phyloP scores from a whole-genome alignment of 2,329 filamentous ascomycete genomes.

The Septoria linicola region DNA sequence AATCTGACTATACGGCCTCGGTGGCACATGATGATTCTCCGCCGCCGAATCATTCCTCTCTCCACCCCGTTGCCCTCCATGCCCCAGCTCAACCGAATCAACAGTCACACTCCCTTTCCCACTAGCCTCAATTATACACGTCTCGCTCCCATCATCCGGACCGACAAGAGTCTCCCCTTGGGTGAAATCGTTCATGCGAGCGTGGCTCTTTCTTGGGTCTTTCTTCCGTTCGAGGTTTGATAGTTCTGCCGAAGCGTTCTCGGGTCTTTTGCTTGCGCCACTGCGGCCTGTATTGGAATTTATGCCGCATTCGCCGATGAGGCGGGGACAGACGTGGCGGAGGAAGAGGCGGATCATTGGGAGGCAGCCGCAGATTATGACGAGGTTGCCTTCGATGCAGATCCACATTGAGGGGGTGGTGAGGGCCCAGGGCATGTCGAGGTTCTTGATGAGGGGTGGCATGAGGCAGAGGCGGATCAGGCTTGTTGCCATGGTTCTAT shows the following conservation, averaged over 20 bases:
- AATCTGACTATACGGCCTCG: slow-evolving; percentile 3
- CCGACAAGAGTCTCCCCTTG: slow-evolving; percentile 15
- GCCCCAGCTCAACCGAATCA: background rate
- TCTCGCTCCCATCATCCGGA: slow-evolving; percentile 17
- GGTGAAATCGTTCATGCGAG: slow-evolving; percentile 16
- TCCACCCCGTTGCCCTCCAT: background rate
- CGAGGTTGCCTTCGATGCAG: slow-evolving; percentile 24
- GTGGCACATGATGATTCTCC: too few relatives aligned
- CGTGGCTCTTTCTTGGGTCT: slow-evolving; percentile 9
- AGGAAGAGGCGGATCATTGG: slow-evolving; percentile 23
- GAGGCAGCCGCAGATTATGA: slow-evolving; percentile 23
- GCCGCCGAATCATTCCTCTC: background rate
- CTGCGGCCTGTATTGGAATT: slow-evolving; percentile 4
- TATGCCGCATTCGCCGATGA: slow-evolving; percentile 18
- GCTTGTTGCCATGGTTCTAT: slow-evolving; percentile 20
- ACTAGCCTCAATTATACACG: slow-evolving; percentile 16
- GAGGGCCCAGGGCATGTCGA: slow-evolving; percentile 19
- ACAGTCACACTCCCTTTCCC: background rate
- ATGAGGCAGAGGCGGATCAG: slow-evolving; percentile 19
- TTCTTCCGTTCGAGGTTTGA: slow-evolving; percentile 16
- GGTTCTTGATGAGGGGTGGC: slow-evolving; percentile 16
- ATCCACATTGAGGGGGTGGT: slow-evolving; percentile 21
- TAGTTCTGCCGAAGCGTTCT: slow-evolving; percentile 14
- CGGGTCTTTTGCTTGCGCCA: background rate
- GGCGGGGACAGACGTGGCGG: slow-evolving; percentile 21